Evolutionary conservation across 2,329 filamentous ascomycete genomes (phyloP).

Genomic region (Aspergillus persii): DNA sequence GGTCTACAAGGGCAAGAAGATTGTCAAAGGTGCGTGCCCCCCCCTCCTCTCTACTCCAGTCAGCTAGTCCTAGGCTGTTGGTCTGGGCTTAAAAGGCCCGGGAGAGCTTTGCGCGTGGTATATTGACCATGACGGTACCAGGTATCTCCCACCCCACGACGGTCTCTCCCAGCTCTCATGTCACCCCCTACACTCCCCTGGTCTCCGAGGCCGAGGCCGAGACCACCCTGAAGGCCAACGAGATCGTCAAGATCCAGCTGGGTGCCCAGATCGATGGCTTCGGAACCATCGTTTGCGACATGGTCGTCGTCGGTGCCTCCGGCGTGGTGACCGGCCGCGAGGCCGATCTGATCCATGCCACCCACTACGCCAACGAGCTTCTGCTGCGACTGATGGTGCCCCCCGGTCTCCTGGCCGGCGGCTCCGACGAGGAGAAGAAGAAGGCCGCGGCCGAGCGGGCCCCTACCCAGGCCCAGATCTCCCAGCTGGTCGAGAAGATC

Average conservation of each 20-base stretch:
- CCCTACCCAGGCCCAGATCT: conserved; percentile 83
- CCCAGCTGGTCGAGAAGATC: conserved; percentile 82
- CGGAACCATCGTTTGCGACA: conserved; percentile 93
- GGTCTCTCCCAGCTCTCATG: conserved; percentile 86
- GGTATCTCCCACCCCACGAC: conserved; percentile 93
- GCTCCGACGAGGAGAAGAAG: conserved; percentile 91
- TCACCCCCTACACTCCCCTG: conserved; percentile 95
- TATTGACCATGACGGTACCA: conserved; percentile 38
- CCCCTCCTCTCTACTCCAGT: not conserved
- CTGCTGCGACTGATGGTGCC: conserved; percentile 88
- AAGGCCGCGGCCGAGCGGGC: conserved; percentile 82
- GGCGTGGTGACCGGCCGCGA: conserved; percentile 70
- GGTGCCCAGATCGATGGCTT: conserved; percentile 98
- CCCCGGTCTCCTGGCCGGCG: conserved; percentile 76
- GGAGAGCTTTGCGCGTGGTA: not conserved
- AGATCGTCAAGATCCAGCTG: conserved; percentile 97
- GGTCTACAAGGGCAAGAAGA: conserved; percentile 98
- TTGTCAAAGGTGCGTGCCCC: conserved; percentile 70
- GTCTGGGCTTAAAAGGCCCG: too few relatives aligned
- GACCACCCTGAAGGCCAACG: conserved; percentile 74
- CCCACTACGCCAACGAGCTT: conserved; percentile 93
- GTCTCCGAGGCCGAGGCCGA: conserved; percentile 77
- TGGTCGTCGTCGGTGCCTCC: conserved; percentile 69
- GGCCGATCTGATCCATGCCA: conserved; percentile 86
- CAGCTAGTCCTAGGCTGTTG: too few relatives aligned